A percentile compares a stretch with the other conserved stretches of the same genome.
Evolutionary conservation across 805 yeast species (phyloP).

Genomic region (Candida berthetii): DNA sequence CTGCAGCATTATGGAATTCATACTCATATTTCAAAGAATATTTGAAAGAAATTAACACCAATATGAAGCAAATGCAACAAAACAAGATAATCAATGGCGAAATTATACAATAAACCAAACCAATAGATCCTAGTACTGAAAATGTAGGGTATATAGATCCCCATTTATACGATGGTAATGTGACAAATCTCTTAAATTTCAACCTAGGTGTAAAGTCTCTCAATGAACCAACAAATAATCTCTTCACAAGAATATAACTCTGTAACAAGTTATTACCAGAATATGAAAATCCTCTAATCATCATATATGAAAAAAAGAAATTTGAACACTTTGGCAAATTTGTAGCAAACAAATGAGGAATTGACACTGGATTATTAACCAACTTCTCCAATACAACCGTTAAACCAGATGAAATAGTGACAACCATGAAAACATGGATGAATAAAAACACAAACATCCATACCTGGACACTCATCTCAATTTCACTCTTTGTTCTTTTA

Average conservation of each 20-base stretch:
- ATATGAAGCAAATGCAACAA: slow-evolving; percentile 46
- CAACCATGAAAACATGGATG: slow-evolving; percentile 79
- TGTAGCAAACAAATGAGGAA: slow-evolving; percentile 65
- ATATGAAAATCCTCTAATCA: slow-evolving; percentile 70
- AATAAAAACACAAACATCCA: slow-evolving; percentile 78
- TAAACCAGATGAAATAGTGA: slow-evolving; percentile 77
- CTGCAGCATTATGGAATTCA: slow-evolving; percentile 44
- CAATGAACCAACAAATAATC: slow-evolving; percentile 26
- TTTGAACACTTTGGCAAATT: slow-evolving; percentile 84
- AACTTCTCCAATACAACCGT: slow-evolving; percentile 56
- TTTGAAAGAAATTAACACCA: slow-evolving; percentile 62
- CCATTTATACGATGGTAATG: slow-evolving; percentile 52
- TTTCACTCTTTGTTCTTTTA: slow-evolving; percentile 50
- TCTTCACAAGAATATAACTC: slow-evolving; percentile 41
- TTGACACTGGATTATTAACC: slow-evolving; percentile 63
- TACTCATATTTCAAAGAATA: slow-evolving; percentile 58
- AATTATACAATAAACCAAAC: slow-evolving; percentile 69
- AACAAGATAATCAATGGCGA: slow-evolving; percentile 73
- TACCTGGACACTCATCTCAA: slow-evolving; percentile 66
- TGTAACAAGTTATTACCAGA: slow-evolving; percentile 69
- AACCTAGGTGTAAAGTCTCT: slow-evolving; percentile 59
- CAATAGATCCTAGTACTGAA: slow-evolving; percentile 73
- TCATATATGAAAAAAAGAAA: slow-evolving; percentile 73
- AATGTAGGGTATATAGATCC: slow-evolving; percentile 74
- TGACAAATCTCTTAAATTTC: slow-evolving; percentile 37